Evolutionary conservation across 1,139 yeast genomes (phyloP), one percentile per base, ranked within the genome.

Genomic region (Blastobotrys raffinosifermentans): DNA sequence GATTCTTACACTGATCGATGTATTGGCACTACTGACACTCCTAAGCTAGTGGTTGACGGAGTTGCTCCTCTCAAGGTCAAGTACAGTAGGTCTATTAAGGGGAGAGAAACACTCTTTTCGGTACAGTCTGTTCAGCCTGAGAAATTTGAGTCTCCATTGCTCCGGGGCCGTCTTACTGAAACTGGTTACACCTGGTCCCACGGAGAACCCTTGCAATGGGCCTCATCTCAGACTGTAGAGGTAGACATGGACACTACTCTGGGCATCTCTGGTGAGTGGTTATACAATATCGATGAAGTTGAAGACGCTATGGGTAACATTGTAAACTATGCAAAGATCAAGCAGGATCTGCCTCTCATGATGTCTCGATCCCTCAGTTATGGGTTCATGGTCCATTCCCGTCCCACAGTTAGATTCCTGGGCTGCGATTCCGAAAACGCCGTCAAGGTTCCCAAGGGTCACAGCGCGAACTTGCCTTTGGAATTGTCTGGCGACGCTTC

Each of bases 231-330:
- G 33, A 58, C 68, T 2, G 71, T 77, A 9, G 64, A 66, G 13
- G 69, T 77, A 19, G 70, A 71, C 17, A 53, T 77, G 40, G 75
- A 73, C 37, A 63, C 70, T n/a, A 60, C 66, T 8, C 37, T 75
- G 25, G 64, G 66, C 10, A 63, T 67, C 15, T 63, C 75, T 4
- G 94, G 94, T 10, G 64, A 63, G 15, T 70, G 84, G 57, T 70
- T 74, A 26, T 86, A 83, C 53, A 75, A 75, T 35, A 69, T 89
- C 30, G 73, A 76, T 31, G 76, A 75, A 44, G 72, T 87, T 4
- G 70, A 70, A 7, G 96, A 89, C 59, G 82, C 81, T 1, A 66
- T 85, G 44, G 96, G 96, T 0, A 84, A 84, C 50, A 49, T 63
- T 2, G 73, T 77, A 39, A 70, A 73, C 39, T 85, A 77, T 49